These are phyloP conservation scores for Piloderma croceum DNA, from an alignment of 768 basidiomycete species.

Conservation along the genomic window DNA sequence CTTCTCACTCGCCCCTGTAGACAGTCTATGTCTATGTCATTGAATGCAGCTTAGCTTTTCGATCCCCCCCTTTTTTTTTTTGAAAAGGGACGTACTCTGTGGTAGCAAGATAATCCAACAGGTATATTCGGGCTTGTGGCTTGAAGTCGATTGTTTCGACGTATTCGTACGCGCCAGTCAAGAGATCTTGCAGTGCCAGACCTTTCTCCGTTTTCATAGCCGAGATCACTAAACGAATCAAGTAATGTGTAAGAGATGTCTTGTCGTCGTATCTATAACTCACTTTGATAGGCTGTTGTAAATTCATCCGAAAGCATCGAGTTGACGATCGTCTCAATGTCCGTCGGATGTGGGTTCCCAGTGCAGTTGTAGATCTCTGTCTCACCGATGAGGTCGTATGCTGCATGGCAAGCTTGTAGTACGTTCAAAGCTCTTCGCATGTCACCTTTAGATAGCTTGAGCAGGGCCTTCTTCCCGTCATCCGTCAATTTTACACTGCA, in stretches of 20 bases:
- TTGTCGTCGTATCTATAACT: conserved; percentile 11
- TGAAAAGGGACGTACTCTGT: conserved; percentile 64
- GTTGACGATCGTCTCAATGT: conserved; percentile 89
- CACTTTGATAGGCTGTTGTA: conserved; percentile 82
- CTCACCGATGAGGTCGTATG: conserved; percentile 85
- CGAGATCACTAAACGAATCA: conserved; percentile 64
- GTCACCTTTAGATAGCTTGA: conserved; percentile 94
- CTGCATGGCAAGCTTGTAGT: conserved; percentile 96
- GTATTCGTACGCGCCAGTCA: conserved; percentile 89
- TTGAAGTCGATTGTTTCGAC: conserved; percentile 82
- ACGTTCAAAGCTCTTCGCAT: conserved; percentile 97
- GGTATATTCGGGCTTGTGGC: conserved; percentile 79
- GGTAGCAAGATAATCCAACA: conserved; percentile 91
- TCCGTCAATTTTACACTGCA: conserved; percentile 79
- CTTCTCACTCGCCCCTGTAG: conserved; percentile 90
- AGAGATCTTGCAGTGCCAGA: conserved; percentile 89
- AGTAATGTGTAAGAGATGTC: neutral
- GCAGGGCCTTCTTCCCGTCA: conserved; percentile 82
- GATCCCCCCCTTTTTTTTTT: neutral
- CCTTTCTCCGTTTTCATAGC: conserved; percentile 88
- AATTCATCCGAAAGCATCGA: conserved; percentile 97
- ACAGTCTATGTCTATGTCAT: conserved; percentile 87
- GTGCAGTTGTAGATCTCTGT: conserved; percentile 95
- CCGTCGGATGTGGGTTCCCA: conserved; percentile 90
- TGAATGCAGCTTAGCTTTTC: neutral